phyloP scores from a whole-genome alignment of 495 filamentous ascomycete species.

The Bathelium albidoporum region DNA sequence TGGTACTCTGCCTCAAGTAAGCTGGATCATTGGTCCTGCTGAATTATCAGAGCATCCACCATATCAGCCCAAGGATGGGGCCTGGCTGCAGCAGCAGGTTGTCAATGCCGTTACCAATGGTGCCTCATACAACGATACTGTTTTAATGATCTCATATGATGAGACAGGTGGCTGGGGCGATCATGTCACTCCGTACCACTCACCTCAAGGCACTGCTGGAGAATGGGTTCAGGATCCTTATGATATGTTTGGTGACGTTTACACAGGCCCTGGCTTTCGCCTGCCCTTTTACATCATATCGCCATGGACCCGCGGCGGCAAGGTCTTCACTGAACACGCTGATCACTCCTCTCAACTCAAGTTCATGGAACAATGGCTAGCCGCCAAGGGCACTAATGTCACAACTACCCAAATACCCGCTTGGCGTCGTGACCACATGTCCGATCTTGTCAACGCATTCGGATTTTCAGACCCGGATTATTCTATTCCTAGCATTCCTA shows the following conservation, averaged over 20 bases:
- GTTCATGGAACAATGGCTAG: slow-evolving; percentile 45
- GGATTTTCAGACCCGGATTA: slow-evolving; percentile 43
- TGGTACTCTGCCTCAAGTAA: slow-evolving; percentile 43
- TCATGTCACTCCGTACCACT: slow-evolving; percentile 45
- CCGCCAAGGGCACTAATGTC: slow-evolving; percentile 40
- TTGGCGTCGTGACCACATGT: slow-evolving; percentile 48
- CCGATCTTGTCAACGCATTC: slow-evolving; percentile 42
- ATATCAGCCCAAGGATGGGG: slow-evolving; percentile 44
- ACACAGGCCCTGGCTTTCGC: slow-evolving; percentile 42
- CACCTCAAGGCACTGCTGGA: slow-evolving; percentile 39
- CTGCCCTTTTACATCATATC: slow-evolving; percentile 48
- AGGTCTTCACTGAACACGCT: slow-evolving; percentile 45
- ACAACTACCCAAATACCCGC: slow-evolving; percentile 39
- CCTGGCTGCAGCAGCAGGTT: slow-evolving; percentile 47
- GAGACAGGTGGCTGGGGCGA: slow-evolving; percentile 48
- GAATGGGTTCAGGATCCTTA: slow-evolving; percentile 49
- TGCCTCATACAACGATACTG: slow-evolving; percentile 40
- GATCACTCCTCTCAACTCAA: slow-evolving; percentile 50
- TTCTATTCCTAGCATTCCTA: slow-evolving; percentile 36
- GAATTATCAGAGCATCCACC: slow-evolving; percentile 46
- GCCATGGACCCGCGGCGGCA: slow-evolving; percentile 46
- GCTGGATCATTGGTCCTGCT: slow-evolving; percentile 43
- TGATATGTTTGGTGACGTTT: slow-evolving; percentile 38
- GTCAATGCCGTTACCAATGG: slow-evolving; percentile 42
- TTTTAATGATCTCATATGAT: slow-evolving; percentile 45